Evolutionary conservation across 805 yeast species (phyloP).

Genomic region (Suhomyces tanzawaensis): DNA sequence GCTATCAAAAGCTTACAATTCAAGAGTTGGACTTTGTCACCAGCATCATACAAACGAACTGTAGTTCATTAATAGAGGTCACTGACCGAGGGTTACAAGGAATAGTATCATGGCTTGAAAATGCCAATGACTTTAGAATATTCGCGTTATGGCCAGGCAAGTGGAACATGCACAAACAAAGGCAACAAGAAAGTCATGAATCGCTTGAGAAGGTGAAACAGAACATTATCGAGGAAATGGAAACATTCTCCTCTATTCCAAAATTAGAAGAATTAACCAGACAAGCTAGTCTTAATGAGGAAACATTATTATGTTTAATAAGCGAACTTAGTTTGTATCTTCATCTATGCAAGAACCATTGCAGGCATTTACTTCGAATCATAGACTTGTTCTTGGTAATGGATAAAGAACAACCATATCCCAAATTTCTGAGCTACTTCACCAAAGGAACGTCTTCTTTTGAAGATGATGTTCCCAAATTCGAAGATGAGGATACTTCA

Average conservation of each 20-base stretch:
- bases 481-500: slow-evolving; percentile 3
- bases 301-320: slow-evolving; percentile 22
- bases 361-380: slow-evolving; percentile 11
- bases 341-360: slow-evolving; percentile 18
- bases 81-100: slow-evolving; percentile 17
- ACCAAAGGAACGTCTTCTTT: slow-evolving; percentile 8
- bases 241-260: slow-evolving; percentile 7
- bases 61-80: slow-evolving; percentile 15
- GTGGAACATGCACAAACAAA: slow-evolving; percentile 8
- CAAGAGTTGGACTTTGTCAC: slow-evolving; percentile 27
- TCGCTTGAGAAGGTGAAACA: slow-evolving; percentile 12
- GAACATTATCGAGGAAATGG: slow-evolving; percentile 9
- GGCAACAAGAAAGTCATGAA: slow-evolving; percentile 17
- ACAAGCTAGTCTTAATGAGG: slow-evolving; percentile 17
- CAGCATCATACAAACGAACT: slow-evolving; percentile 17
- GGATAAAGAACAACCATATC: slow-evolving; percentile 22
- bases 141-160: slow-evolving; percentile 16
- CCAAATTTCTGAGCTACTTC: slow-evolving; percentile 16
- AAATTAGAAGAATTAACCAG: slow-evolving; percentile 6
- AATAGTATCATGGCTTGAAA: slow-evolving; percentile 23
- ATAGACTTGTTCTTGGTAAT: slow-evolving; percentile 20
- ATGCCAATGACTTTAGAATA: slow-evolving; percentile 28
- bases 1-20: slow-evolving; percentile 13
- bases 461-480: slow-evolving; percentile 2
- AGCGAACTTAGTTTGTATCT: slow-evolving; percentile 23